Evolutionary conservation across 306 rosid species (phyloP).

Genomic region (Sindora glabra): DNA sequence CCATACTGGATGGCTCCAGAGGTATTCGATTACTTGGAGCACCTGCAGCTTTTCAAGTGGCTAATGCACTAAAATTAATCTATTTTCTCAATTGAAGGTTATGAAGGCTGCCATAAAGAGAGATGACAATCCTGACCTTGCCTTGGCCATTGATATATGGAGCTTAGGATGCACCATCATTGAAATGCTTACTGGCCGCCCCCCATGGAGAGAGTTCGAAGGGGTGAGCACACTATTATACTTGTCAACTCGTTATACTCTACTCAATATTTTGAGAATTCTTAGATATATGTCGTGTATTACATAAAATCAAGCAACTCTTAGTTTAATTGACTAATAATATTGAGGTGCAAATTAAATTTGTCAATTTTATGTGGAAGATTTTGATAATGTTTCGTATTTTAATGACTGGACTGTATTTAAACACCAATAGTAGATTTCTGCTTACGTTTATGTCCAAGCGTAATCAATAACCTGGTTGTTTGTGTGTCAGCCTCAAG

Average conservation of each 20-base stretch:
- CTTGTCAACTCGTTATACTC: conserved; percentile 11
- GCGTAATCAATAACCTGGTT: conserved; percentile 14
- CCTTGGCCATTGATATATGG: conserved; percentile 92
- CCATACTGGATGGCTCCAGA: conserved; percentile 99
- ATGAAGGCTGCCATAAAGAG: conserved; percentile 77
- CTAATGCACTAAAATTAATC: not conserved
- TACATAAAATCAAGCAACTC: too few species aligned
- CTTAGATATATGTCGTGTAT: too few species aligned
- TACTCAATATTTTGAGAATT: too few species aligned
- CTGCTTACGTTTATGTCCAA: too few species aligned
- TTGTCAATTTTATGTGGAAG: too few species aligned
- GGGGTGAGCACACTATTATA: conserved; percentile 50
- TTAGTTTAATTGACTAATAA: too few species aligned
- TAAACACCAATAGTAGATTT: not conserved
- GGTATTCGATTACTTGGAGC: conserved; percentile 39
- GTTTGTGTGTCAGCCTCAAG: conserved; percentile 63
- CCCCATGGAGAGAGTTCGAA: conserved; percentile 81
- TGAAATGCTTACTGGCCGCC: conserved; percentile 88
- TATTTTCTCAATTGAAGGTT: conserved; percentile 44
- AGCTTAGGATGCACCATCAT: conserved; percentile 92
- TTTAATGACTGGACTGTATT: too few species aligned
- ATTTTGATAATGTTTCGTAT: too few species aligned
- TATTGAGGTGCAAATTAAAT: too few species aligned
- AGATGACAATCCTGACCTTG: conserved; percentile 51
- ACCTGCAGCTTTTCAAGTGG: conserved; percentile 7